These are phyloP conservation scores for Leccinum uliginosum DNA, from an alignment of 768 basidiomycete genomes.

Conservation along the genomic window DNA sequence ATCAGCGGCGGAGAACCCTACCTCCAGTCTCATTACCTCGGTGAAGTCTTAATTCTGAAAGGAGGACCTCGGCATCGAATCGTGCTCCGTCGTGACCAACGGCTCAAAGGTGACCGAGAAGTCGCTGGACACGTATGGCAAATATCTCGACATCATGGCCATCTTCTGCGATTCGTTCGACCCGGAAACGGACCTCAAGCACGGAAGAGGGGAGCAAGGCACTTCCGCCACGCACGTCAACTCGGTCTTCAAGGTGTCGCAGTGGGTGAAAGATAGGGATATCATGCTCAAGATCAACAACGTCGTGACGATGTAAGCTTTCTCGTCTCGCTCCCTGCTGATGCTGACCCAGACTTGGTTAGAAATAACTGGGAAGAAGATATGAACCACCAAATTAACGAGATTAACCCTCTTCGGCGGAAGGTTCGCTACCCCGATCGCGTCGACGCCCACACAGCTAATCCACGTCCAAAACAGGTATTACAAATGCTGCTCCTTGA, in stretches of 20 bases:
- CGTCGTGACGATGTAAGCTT: constrained; percentile 25
- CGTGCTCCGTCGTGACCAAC: constrained; percentile 28
- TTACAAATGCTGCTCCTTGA: constrained; percentile 30
- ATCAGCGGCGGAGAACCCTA: constrained; percentile 33
- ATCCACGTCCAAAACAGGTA: constrained; percentile 14
- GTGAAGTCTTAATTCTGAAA: constrained; percentile 32
- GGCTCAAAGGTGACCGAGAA: constrained; percentile 33
- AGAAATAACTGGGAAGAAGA: constrained; percentile 34
- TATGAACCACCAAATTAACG: constrained; percentile 31
- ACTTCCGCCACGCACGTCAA: constrained; percentile 22
- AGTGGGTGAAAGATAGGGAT: constrained; percentile 27
- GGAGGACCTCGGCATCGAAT: constrained; percentile 30
- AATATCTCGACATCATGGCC: constrained; percentile 35
- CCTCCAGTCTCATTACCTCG: constrained; percentile 28
- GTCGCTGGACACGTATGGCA: constrained; percentile 34
- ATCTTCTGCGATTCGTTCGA: constrained; percentile 36
- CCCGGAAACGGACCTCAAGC: constrained; percentile 27
- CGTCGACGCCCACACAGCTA: constrained; percentile 13
- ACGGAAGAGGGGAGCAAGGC: constrained; percentile 29
- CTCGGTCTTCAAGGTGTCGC: constrained; percentile 28
- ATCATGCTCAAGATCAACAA: constrained; percentile 34
- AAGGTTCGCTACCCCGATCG: constrained; percentile 22
- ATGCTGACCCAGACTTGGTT: neutral
- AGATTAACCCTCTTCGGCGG: constrained; percentile 30
- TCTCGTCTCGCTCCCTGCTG: neutral